Percentiles rank a stretch among this genome's conserved stretches.
phyloP scores from a whole-genome alignment of 257 asterid genomes.

The Anisodus tanguticus region DNA sequence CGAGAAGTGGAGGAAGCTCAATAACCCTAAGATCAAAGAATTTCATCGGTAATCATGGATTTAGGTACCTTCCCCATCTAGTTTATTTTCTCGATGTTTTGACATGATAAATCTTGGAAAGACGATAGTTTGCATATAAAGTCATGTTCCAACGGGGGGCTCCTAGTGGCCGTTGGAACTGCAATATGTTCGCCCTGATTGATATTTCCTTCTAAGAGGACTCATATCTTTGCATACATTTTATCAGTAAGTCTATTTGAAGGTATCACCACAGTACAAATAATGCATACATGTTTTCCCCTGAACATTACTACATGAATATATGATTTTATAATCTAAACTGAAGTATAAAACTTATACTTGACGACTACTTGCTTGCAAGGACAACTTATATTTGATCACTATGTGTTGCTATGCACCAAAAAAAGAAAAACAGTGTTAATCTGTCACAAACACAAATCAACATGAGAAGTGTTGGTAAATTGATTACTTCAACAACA shows the following conservation, averaged over 20 bases:
- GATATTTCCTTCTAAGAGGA: not conserved
- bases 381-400: not conserved
- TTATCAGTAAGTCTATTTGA: not conserved
- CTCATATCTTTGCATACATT: not conserved
- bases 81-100: not conserved
- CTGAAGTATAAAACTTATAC: not conserved
- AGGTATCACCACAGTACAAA: not conserved
- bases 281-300: not conserved
- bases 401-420: not conserved
- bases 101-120: not conserved
- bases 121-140: not conserved
- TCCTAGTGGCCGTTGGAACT: not conserved
- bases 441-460: not conserved
- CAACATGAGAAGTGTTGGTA: not conserved
- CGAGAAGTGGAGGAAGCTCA: not conserved
- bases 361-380: not conserved
- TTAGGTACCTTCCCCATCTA: not conserved
- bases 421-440: not conserved
- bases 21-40: too few relatives aligned
- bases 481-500: not conserved
- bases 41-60: not conserved
- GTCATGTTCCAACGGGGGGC: not conserved
- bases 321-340: not conserved
- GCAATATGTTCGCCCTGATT: not conserved
- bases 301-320: not conserved